Conservation (phyloP, 2,329 filamentous ascomycete genomes). For the Botryotinia calthae region DNA sequence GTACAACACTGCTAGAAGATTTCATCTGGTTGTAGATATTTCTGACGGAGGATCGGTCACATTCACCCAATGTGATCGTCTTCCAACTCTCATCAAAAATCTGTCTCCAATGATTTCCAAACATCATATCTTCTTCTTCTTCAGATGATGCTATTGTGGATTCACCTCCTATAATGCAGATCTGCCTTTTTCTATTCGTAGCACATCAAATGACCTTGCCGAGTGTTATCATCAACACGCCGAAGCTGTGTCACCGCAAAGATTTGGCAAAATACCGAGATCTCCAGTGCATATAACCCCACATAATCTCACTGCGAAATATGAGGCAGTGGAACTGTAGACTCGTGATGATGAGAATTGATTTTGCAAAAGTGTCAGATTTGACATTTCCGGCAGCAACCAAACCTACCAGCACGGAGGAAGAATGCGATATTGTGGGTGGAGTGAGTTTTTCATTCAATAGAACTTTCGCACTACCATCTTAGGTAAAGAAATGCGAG, state of each 20-base stretch:
- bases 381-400: neutral
- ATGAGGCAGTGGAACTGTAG: neutral
- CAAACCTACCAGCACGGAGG: neutral
- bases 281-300: neutral
- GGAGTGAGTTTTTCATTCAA: neutral
- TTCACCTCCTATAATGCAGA: neutral
- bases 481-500: neutral
- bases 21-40: neutral
- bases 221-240: neutral
- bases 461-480: neutral
- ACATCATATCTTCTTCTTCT: neutral
- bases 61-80: neutral
- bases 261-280: neutral
- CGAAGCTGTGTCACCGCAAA: neutral
- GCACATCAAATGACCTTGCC: slow-evolving; percentile 1
- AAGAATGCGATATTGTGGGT: neutral
- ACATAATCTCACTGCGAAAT: neutral
- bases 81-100: neutral
- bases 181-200: neutral
- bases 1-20: neutral
- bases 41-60: neutral
- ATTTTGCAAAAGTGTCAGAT: neutral
- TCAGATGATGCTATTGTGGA: neutral
- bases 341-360: neutral
- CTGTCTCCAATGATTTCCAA: neutral